Conservation (phyloP, 2,329 filamentous ascomycete species). For the Chaetomiaceae sp. region DNA sequence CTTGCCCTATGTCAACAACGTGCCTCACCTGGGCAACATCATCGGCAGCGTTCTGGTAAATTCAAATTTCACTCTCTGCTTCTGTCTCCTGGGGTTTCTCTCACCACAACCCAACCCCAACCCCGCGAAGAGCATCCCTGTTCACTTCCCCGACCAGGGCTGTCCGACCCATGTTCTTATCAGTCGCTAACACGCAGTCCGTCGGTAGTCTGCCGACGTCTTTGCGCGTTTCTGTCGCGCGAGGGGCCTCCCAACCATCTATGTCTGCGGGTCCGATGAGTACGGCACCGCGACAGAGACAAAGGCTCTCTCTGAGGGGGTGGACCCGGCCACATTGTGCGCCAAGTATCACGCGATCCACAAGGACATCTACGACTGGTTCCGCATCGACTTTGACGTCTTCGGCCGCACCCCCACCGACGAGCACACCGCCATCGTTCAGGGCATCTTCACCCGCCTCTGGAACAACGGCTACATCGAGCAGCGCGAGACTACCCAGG, state of each 20-base stretch:
- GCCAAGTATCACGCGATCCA: conserved; percentile 90
- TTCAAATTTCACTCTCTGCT: conserved; percentile 12
- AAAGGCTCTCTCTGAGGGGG: conserved; percentile 82
- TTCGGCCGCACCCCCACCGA: conserved; percentile 89
- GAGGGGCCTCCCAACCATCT: conserved; percentile 73
- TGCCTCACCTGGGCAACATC: conserved; percentile 83
- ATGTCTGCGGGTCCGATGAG: conserved; percentile 83
- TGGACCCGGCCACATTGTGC: conserved; percentile 79
- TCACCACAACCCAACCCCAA: not conserved
- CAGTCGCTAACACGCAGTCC: conserved; percentile 6
- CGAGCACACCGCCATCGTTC: conserved; percentile 87
- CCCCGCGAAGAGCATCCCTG: conserved; percentile 4
- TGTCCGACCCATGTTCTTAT: no score
- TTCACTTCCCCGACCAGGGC: not conserved
- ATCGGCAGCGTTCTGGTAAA: conserved; percentile 69
- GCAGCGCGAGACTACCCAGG: conserved; percentile 81
- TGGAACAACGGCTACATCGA: conserved; percentile 83
- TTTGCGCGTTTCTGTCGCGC: conserved; percentile 78
- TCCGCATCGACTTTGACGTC: conserved; percentile 89
- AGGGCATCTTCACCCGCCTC: conserved; percentile 84
- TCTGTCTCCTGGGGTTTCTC: no score
- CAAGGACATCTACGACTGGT: conserved; percentile 91
- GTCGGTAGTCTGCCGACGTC: conserved; percentile 65
- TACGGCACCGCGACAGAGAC: conserved; percentile 96
- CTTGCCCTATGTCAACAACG: conserved; percentile 77